These are phyloP conservation scores for Anastatica hierochuntica DNA, from an alignment of 345 rosid species.

Conservation along the genomic window DNA sequence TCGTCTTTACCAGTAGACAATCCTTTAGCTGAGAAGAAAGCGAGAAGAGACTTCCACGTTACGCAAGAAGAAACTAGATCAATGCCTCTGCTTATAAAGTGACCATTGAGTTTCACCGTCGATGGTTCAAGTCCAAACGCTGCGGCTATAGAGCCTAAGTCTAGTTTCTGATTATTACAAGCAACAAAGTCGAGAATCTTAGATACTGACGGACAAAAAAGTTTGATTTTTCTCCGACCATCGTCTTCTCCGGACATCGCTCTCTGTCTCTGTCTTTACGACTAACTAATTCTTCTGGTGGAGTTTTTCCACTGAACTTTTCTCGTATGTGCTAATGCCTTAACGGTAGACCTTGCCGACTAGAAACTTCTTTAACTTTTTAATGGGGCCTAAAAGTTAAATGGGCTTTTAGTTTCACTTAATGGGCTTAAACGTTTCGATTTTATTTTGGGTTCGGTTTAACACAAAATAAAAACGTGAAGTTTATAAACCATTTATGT, in stretches of 20 bases:
- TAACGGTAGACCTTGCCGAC: no score
- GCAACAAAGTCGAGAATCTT: conserved; percentile 32
- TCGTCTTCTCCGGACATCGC: conserved; percentile 12
- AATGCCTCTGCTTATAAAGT: conserved; percentile 67
- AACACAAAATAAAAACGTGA: no score
- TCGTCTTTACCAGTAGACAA: conserved; percentile 55
- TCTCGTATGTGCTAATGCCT: conserved; percentile 5
- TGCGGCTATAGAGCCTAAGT: conserved; percentile 57
- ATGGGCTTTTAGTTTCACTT: no score
- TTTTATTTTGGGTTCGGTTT: no score
- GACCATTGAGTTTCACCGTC: conserved; percentile 69
- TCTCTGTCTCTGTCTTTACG: conserved; percentile 12
- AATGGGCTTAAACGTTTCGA: no score
- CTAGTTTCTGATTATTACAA: conserved; percentile 50
- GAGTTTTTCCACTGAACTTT: background rate
- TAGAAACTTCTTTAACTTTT: no score
- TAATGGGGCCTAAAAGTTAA: no score
- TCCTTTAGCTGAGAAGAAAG: conserved; percentile 70
- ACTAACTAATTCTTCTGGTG: no score
- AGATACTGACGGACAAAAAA: conserved; percentile 48
- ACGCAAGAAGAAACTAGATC: conserved; percentile 59
- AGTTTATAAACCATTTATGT: no score
- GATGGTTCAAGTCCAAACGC: conserved; percentile 63
- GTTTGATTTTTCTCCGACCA: conserved; percentile 39
- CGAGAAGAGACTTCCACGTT: conserved; percentile 70